phyloP scores from a whole-genome alignment of 257 asterid species.

The Penstemon eatonii region DNA sequence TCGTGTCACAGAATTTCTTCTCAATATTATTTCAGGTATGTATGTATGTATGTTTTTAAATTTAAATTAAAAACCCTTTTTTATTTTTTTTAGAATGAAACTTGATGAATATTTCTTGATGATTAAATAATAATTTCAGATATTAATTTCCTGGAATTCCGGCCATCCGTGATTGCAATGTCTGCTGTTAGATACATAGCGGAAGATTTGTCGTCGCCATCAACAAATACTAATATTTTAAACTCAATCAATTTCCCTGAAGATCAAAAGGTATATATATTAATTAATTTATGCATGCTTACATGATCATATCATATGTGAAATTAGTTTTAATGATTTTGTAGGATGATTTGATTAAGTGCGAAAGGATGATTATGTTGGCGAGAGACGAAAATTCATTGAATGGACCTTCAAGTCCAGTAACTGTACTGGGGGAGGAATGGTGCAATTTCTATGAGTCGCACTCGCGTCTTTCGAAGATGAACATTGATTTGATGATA shows the following conservation, averaged over 20 bases:
- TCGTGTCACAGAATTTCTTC: slow-evolving; percentile 40
- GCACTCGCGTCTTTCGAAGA: slow-evolving; percentile 11
- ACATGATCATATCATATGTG: neutral
- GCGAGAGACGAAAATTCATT: slow-evolving; percentile 18
- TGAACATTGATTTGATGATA: slow-evolving; percentile 3
- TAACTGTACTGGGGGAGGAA: slow-evolving; percentile 51
- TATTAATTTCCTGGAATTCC: slow-evolving; percentile 46
- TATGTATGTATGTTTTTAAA: slow-evolving; percentile 27
- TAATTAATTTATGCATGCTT: too few species aligned
- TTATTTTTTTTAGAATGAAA: neutral
- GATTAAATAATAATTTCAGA: slow-evolving; percentile 38
- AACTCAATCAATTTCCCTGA: slow-evolving; percentile 37
- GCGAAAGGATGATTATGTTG: slow-evolving; percentile 38
- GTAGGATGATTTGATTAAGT: slow-evolving; percentile 55
- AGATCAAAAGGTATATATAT: slow-evolving; percentile 43
- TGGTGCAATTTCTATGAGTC: slow-evolving; percentile 21
- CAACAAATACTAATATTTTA: slow-evolving; percentile 25
- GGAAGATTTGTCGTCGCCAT: slow-evolving; percentile 22
- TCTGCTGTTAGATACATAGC: slow-evolving; percentile 39
- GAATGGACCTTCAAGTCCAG: slow-evolving; percentile 60
- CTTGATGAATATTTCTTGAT: neutral
- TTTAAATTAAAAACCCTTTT: neutral
- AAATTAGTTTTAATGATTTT: neutral
- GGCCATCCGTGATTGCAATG: slow-evolving; percentile 50
- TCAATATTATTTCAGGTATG: slow-evolving; percentile 55